These are phyloP conservation scores for Lentithecium fluviatile DNA, from an alignment of 495 filamentous ascomycete genomes.

Conservation along the genomic window DNA sequence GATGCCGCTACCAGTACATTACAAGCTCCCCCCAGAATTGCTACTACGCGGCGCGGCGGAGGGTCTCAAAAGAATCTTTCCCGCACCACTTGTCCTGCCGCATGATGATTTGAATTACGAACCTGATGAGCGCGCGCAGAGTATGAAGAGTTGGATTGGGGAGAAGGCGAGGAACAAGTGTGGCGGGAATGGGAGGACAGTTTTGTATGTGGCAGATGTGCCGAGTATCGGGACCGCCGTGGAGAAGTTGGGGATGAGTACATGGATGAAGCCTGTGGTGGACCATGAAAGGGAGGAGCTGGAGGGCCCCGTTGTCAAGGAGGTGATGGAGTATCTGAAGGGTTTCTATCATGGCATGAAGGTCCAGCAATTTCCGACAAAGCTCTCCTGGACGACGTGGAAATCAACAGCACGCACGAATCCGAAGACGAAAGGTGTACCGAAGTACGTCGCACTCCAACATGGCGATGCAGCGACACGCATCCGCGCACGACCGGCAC, in stretches of 20 bases:
- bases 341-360: slow-evolving; percentile 62
- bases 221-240: slow-evolving; percentile 45
- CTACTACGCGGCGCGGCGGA: background rate
- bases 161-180: slow-evolving; percentile 54
- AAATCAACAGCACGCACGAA: slow-evolving; percentile 19
- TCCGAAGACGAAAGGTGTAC: background rate
- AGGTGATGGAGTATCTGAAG: slow-evolving; percentile 53
- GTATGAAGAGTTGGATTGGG: slow-evolving; percentile 53
- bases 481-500: slow-evolving; percentile 54
- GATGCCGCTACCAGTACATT: background rate
- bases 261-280: slow-evolving; percentile 43
- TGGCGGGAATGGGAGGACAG: slow-evolving; percentile 47
- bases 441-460: slow-evolving; percentile 47
- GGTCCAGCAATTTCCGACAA: slow-evolving; percentile 47
- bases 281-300: background rate
- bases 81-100: slow-evolving; percentile 60
- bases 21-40: background rate
- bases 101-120: slow-evolving; percentile 59
- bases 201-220: slow-evolving; percentile 53
- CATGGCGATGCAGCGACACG: slow-evolving; percentile 46
- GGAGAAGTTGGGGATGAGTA: slow-evolving; percentile 35
- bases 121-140: slow-evolving; percentile 56
- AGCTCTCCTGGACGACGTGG: slow-evolving; percentile 52
- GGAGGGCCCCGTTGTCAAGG: background rate
- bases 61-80: slow-evolving; percentile 45